Base-by-base conservation (phyloP, 805 yeast genomes). In the Teunomyces cretensis region DNA sequence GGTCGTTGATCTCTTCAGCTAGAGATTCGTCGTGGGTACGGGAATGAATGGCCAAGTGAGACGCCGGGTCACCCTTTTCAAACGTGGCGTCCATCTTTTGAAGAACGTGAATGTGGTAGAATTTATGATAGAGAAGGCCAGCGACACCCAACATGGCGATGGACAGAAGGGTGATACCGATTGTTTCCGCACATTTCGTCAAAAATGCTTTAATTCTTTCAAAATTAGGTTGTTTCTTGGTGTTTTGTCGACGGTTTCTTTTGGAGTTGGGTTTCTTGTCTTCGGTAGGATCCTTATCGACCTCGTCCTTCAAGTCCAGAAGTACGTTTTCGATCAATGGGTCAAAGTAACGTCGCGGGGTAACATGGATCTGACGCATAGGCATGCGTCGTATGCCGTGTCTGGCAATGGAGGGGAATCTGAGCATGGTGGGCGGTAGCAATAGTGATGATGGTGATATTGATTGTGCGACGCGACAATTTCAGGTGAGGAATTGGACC, bases 81-180 rank as follows among this genome's bases (percentile, higher is more conserved):
- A 87, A 86, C 0, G 94, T 88, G 9, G 54, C 53, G 42, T 78
- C 77, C 71, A 87, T 86, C 59, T 86, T 86, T 41, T 70, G 68
- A 16, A 84, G 59, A 0, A 86, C 89, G 52, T 80, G 85, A 3
- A 50, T 40, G 36, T 76, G 70, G 61, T 87, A 87, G 39, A 78
- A 67, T 38, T 72, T 70, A 58, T 87, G 96, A 59, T 87, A 87
- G 11, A 78, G 54, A n/a, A 80, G 57, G 2, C 96, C 96, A 2
- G 92, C 86, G 2, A 80, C 64, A 0, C 87, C 92, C 13, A 88
- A 70, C 30, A 87, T 79, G 2, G 80, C 73, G 30, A 87, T 62
- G 2, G 91, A 83, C 12, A 88, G 80, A 38, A 86, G 68, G 13
- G 91, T 86, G 37, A 87, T 80, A 2, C 87, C 81, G 0, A 83